Evolutionary conservation across 1,139 yeast genomes (phyloP), one percentile per base, ranked within the genome.

Genomic region (Geotrichum reessii): DNA sequence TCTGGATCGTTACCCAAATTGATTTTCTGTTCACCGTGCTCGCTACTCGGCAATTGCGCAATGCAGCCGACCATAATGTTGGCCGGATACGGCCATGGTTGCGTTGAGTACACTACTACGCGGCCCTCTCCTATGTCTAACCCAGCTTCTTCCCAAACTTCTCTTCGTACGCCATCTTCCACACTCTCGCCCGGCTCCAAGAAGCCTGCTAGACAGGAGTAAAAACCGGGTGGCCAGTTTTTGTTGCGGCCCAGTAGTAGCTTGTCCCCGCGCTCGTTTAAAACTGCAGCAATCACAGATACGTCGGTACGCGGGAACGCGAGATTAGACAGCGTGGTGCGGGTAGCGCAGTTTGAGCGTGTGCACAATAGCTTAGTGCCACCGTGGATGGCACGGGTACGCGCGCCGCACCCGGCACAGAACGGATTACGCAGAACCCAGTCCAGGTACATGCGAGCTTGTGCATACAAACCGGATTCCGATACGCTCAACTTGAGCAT

Each of bases 51-150:
- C 47, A 79, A 77, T 57, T 73, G 74, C 0, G 89, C 97, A 59
- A 91, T 71, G 71, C 97, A 91, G 9, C 98, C 98, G 66, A 93
- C 80, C 98, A 92, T 92, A 66, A 93, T 74, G 69, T 87, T 91
- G 0, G 90, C 90, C 0, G 98, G 98, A 74, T 84, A 92, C 25
- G 98, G 99, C 97, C 97, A 91, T 5, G 97, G 97, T 72, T 91
- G 97, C 8, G 93, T 82, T 69, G 83, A 78, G 31, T 85, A 74
- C 55, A 91, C 78, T 55, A 76, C 72, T 40, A 91, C 85, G 2
- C 75, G 67, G 46, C 80, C 76, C 56, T 87, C 83, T 50, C 90
- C 88, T 56, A 87, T 83, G 50, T 74, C 78, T 42, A 90, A 87
- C 3, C 99, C 99, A 1, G 97, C 85, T 72, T 92, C 99, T 72